Evolutionary conservation across 2,329 filamentous ascomycete species (phyloP), one percentile per base, ranked within the genome.

Genomic region (Epicoccum sorghinum): DNA sequence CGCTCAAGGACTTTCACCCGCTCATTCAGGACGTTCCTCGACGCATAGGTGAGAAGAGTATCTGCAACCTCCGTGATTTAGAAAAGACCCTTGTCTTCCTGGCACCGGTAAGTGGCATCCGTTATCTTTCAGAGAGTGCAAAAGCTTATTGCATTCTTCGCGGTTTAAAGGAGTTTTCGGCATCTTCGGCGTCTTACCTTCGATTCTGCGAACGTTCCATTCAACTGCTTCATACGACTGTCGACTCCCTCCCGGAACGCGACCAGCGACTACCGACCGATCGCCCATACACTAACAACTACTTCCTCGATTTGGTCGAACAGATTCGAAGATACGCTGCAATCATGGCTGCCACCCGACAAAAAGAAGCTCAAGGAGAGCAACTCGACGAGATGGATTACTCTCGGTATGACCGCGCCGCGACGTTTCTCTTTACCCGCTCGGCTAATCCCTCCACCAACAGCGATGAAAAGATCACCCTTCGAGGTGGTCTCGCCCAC

Each of bases 301-400:
- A 98, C 79, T 97, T 97, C 75, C 89, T 97, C 79, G 93, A 98
- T 80, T 87, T 98, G 58, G 88, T 96, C 75, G 91, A 96, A 75
- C 93, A 97, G 84, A 92, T 97, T 67, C 86, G 88, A 73, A 86
- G 91, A 73, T 96, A 96, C 85, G 93, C 91, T 57, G 85, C 87
- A 68, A 90, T 95, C 74, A 86, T 97, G 68, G 87, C 88, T 60
- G 87, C 87, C 64, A 85, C 87, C 62, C 88, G 91, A 70, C 84
- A 89, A 68, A 86, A 86, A 68, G 81, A 84, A 69, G 81, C 80
- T 58, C 81, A 84, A 59, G 80, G 82, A 56, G 79, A 83, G 66
- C 75, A 75, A 40, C 71, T 79, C 52, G 77, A 80, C 69, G 77
- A 81, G 39, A 80, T 80, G 76, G 80, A 82, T 60, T 79, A 79